Conservation (phyloP, 345 rosid genomes). For the Microcos paniculata region DNA sequence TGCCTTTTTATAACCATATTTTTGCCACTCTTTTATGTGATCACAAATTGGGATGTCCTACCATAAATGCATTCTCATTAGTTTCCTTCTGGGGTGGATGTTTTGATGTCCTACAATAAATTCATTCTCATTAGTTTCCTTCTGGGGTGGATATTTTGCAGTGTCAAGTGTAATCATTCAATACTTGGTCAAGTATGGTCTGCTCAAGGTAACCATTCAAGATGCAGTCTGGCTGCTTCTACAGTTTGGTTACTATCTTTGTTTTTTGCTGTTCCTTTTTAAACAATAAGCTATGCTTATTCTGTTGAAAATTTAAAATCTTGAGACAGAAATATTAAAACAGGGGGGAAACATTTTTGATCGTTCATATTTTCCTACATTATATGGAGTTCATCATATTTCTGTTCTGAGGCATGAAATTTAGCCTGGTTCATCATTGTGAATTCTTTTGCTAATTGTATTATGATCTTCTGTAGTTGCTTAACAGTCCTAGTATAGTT, state of each 20-base stretch:
- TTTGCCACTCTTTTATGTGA: not conserved
- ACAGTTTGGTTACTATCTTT: no score
- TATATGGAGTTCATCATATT: not conserved
- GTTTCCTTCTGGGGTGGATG: not conserved
- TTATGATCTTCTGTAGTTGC: not conserved
- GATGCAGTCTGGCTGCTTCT: no score
- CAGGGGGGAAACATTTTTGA: not conserved
- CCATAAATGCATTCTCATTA: not conserved
- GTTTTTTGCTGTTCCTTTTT: no score
- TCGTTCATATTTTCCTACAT: not conserved
- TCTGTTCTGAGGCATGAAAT: not conserved
- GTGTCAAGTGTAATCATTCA: not conserved
- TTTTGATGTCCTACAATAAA: no score
- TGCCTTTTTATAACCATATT: not conserved
- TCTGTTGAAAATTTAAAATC: not conserved
- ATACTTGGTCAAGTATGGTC: not conserved
- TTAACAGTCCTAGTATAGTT: not conserved
- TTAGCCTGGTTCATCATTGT: not conserved
- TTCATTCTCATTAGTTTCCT: not conserved
- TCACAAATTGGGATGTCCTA: not conserved
- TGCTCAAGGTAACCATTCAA: not conserved
- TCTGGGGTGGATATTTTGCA: not conserved
- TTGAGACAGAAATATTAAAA: no score
- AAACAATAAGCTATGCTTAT: not conserved
- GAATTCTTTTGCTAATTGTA: not conserved